Conservation (phyloP, 805 yeast species). For the Metschnikowia chrysomelidarum region DNA sequence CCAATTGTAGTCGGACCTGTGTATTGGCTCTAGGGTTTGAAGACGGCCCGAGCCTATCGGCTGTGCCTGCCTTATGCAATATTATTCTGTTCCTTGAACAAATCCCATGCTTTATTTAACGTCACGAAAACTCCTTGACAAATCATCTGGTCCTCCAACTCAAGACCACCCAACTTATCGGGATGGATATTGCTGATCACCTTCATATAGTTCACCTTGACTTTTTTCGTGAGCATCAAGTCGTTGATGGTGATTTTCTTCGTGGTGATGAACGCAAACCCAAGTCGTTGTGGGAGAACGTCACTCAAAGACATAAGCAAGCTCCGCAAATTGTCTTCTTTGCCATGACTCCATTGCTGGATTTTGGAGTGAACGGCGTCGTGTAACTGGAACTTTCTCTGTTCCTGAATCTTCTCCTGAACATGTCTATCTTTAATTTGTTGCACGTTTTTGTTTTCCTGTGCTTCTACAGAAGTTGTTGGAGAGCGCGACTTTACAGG, state of each 20-base stretch:
- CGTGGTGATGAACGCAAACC: conserved; percentile 29
- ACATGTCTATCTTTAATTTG: conserved; percentile 41
- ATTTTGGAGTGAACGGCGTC: conserved; percentile 60
- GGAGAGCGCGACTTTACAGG: conserved; percentile 5
- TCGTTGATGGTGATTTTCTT: conserved; percentile 60
- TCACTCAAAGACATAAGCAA: conserved; percentile 66
- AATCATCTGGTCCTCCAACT: conserved; percentile 72
- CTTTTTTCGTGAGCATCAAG: conserved; percentile 84
- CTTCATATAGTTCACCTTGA: conserved; percentile 78
- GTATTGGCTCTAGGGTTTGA: no score
- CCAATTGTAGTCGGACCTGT: no score
- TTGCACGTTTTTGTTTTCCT: conserved; percentile 6
- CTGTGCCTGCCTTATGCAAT: conserved; percentile 15
- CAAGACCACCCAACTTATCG: conserved; percentile 68
- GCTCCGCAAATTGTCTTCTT: conserved; percentile 78
- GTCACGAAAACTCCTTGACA: conserved; percentile 85
- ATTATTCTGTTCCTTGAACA: conserved; percentile 23
- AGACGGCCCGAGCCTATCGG: no score
- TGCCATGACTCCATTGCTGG: conserved; percentile 65
- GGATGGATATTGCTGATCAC: conserved; percentile 79
- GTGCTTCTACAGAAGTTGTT: background rate
- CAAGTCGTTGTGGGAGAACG: conserved; percentile 49
- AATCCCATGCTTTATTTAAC: conserved; percentile 84
- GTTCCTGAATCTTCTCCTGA: conserved; percentile 15
- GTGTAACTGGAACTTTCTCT: conserved; percentile 49